Conservation (phyloP, 345 rosid species). For the Cardamine occulta region DNA sequence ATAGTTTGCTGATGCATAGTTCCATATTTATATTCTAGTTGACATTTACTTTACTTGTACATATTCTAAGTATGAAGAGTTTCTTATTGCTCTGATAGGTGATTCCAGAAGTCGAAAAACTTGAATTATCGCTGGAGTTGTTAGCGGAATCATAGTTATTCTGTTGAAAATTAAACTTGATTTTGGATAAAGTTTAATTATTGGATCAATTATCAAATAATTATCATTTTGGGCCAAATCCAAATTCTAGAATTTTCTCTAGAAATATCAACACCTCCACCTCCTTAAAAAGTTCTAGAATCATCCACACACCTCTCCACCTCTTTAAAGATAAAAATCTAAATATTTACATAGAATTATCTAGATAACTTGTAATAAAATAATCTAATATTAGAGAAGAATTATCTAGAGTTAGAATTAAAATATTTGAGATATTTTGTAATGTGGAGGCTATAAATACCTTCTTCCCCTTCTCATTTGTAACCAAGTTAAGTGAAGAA, state of each 20-base stretch:
- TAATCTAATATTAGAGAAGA: neutral
- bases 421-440: neutral
- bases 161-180: neutral
- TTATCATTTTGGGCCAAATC: neutral
- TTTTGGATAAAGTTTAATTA: too few relatives aligned
- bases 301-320: neutral
- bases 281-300: neutral
- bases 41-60: conserved; percentile 3
- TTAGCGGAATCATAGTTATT: conserved; percentile 62
- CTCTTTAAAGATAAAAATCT: neutral
- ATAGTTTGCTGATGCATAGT: neutral
- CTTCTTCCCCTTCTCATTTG: too few relatives aligned
- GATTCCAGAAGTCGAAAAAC: conserved; percentile 62
- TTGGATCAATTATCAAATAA: neutral
- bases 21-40: neutral
- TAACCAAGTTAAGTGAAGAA: too few relatives aligned
- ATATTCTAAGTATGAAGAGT: conserved; percentile 12
- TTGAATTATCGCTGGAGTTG: conserved; percentile 71
- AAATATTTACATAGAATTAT: neutral
- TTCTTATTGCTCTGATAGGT: conserved; percentile 47
- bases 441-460: too few relatives aligned
- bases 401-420: neutral
- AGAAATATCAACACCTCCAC: too few relatives aligned
- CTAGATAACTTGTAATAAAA: neutral
- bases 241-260: too few relatives aligned